Evolutionary conservation across 1,284 basidiomycete species (phyloP).

Genomic region (Ganoderma boninense): DNA sequence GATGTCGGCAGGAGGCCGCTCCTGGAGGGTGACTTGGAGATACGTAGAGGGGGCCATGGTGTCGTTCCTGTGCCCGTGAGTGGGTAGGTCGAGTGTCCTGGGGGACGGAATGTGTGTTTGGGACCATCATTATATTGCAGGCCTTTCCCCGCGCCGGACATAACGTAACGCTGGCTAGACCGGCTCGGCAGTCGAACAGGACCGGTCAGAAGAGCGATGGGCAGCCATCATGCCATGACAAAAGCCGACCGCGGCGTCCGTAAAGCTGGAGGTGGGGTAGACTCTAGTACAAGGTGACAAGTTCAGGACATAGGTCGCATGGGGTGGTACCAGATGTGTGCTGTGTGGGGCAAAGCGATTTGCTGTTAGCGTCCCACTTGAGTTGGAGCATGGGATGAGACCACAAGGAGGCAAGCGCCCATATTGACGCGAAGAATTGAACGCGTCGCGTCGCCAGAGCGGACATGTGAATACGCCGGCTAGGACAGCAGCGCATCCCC

Average conservation of each 20-base stretch:
- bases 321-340: neutral
- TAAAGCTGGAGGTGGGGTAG: neutral
- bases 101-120: neutral
- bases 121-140: neutral
- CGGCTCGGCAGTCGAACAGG: slow-evolving; percentile 5
- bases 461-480: slow-evolving; percentile 31
- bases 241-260: neutral
- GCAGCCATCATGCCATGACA: neutral
- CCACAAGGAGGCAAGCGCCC: neutral
- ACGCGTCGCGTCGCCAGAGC: slow-evolving; percentile 14
- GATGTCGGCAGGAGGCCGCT: slow-evolving; percentile 74
- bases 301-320: neutral
- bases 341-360: too few relatives aligned
- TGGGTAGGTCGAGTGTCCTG: neutral
- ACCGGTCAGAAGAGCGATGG: slow-evolving; percentile 9
- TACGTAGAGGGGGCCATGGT: slow-evolving; percentile 50
- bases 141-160: neutral
- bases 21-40: slow-evolving; percentile 77
- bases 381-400: neutral
- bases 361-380: too few relatives aligned
- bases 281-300: neutral
- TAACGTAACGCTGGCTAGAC: slow-evolving; percentile 1
- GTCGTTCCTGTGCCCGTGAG: neutral
- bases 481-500: slow-evolving; percentile 9
- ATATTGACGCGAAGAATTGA: neutral